A percentile compares a stretch with the other conserved stretches of the same genome.
These are phyloP conservation scores for Babesia sp. DNA, from an alignment of 169 alveolate genomes.

Conservation along the genomic window DNA sequence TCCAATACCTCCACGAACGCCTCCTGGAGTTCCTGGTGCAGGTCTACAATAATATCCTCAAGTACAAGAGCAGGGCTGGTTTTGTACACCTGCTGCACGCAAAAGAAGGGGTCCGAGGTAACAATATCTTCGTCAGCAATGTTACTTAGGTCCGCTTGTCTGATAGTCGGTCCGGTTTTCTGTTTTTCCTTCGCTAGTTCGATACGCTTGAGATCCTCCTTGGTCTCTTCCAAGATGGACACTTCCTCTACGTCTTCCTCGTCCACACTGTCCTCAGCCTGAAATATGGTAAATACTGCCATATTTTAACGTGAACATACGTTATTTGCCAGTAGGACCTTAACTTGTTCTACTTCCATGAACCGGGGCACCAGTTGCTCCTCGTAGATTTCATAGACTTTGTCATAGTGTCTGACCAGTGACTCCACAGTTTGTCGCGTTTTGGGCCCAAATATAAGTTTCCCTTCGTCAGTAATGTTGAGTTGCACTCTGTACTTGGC, in stretches of 20 bases:
- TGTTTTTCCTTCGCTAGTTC: constrained; percentile 17
- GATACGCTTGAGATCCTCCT: constrained; percentile 31
- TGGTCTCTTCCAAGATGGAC: constrained; percentile 51
- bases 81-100: constrained; percentile 29
- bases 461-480: constrained; percentile 26
- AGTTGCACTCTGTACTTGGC: constrained; percentile 51
- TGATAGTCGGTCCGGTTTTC: background rate
- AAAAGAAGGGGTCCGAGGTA: background rate
- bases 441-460: constrained; percentile 50
- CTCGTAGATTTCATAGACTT: constrained; percentile 55
- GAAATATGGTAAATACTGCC: background rate
- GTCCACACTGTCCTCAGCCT: constrained; percentile 10
- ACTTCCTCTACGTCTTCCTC: constrained; percentile 6
- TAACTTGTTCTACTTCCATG: constrained; percentile 20
- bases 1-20: constrained; percentile 25
- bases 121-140: background rate
- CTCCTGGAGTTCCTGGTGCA: constrained; percentile 20
- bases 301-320: background rate
- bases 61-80: constrained; percentile 36
- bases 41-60: constrained; percentile 14
- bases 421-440: constrained; percentile 34
- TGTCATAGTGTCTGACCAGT: constrained; percentile 54
- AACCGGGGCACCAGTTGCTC: constrained; percentile 36
- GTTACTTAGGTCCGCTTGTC: constrained; percentile 8
- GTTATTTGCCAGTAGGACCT: background rate